These are phyloP conservation scores for Onygenales sp. DNA, from an alignment of 2,329 filamentous ascomycete species.

Conservation along the genomic window DNA sequence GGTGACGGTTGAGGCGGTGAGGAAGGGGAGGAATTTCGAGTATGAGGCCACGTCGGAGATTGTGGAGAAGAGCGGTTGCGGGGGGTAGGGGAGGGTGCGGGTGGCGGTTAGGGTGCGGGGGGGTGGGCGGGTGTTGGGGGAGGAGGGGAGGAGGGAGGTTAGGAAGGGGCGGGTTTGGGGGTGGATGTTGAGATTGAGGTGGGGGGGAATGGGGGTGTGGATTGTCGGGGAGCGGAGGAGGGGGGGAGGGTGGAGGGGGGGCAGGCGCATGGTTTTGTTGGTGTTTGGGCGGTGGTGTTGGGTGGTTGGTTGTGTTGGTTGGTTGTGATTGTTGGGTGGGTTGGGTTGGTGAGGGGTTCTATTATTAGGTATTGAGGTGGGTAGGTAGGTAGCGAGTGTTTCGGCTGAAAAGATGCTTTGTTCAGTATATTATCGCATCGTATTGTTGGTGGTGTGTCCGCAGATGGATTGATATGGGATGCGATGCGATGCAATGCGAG, in stretches of 20 bases:
- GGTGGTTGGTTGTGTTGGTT: not conserved
- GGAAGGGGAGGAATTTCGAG: constrained; percentile 83
- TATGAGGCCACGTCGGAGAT: constrained; percentile 87
- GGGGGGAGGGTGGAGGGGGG: not conserved
- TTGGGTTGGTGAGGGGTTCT: no score
- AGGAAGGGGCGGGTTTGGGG: constrained; percentile 8
- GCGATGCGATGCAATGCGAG: no score
- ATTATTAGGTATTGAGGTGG: no score
- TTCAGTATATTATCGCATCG: no score
- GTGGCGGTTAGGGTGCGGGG: constrained; percentile 62
- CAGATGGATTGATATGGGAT: no score
- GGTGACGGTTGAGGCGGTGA: constrained; percentile 66
- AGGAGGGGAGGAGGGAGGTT: constrained; percentile 11
- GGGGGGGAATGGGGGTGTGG: not conserved
- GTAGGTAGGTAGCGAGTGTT: no score
- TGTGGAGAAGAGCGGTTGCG: constrained; percentile 63
- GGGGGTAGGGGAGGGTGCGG: constrained; percentile 67
- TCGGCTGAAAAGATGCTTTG: no score
- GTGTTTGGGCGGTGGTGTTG: not conserved
- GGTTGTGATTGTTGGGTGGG: no score
- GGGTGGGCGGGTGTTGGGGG: constrained; percentile 22
- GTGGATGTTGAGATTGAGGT: not conserved
- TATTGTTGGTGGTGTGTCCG: no score
- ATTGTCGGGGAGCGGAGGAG: not conserved
- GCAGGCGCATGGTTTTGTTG: not conserved